Base-by-base conservation (phyloP, 1,284 basidiomycete genomes). In the Malassezia sp. region DNA sequence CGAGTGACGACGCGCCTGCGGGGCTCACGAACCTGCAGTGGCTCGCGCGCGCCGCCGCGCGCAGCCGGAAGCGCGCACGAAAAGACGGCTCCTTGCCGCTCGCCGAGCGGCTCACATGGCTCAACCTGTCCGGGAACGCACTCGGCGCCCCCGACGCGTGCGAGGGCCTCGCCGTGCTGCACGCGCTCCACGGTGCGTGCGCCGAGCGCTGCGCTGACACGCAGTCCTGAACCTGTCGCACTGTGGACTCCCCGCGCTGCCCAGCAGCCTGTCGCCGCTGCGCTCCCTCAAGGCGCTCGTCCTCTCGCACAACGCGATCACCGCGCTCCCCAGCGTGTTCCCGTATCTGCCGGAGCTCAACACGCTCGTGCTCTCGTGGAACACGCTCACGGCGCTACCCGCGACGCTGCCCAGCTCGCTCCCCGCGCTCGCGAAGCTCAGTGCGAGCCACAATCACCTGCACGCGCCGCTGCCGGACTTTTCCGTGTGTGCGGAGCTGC, bases 301-400 rank as follows among this genome's bases (percentile, higher is more conserved):
- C 4, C 53, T 69, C 15, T 58, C 52, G 40, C 52, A 67, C 43
- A 69, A 69, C 31, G 27, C 30, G 2, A 45, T 69, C 36, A 21
- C 27, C 3, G 24, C 37, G 15, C 36, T 62, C 1, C 49, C 59
- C 1, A 20, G 26, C 3, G 21, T 48, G 1, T 53, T 69, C 18
- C 67, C 67, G 4, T 52, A 60, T 23, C 37, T 69, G 14, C 61
- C 65, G 0, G 55, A 67, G 17, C 61, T 69, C 49, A 69, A 69
- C 45, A 67, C 67, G 28, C 56, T 69, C 24, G 57, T 67, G 10
- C 54, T 69, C 10, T 68, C 65, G 17, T 49, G 64, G 33, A 69
- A 69, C 44, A 18, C 50, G 30, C 42, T 69, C 22, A 42, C 18
- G 0, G n/a, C 34, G 4, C 47, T 69, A 5, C 67, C 65, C 3